Evolutionary conservation across 805 yeast species (phyloP).

Genomic region (Nakazawaea molendinolei): DNA sequence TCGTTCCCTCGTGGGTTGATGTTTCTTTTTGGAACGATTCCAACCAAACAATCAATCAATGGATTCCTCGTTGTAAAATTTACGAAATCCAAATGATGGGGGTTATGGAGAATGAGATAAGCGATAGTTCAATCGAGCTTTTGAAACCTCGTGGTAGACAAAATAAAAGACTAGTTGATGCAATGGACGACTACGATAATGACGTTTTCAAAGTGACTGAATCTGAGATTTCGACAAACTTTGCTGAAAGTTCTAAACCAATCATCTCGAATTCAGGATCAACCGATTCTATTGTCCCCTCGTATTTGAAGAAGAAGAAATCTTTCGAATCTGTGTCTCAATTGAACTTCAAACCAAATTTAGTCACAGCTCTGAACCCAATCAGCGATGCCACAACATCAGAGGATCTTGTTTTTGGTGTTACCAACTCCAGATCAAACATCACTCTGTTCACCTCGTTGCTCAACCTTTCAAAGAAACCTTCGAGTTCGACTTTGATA

Average conservation of each 20-base stretch:
- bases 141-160: constrained; percentile 29
- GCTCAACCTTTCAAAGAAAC: constrained; percentile 24
- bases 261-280: neutral
- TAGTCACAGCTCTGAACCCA: too few relatives aligned
- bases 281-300: neutral
- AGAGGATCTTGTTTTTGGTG: constrained; percentile 23
- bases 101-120: constrained; percentile 83
- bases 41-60: constrained; percentile 41
- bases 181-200: constrained; percentile 65
- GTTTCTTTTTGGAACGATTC: constrained; percentile 81
- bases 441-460: constrained; percentile 33
- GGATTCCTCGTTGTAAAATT: constrained; percentile 94
- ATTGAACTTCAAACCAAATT: too few relatives aligned
- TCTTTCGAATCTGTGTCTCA: constrained; percentile 1
- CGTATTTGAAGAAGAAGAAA: constrained; percentile 1
- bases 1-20: constrained; percentile 94
- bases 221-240: neutral
- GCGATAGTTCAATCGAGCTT: constrained; percentile 59
- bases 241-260: neutral
- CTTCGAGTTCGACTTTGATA: constrained; percentile 1
- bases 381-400: constrained; percentile 25
- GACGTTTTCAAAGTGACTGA: constrained; percentile 34
- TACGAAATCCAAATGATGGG: constrained; percentile 99
- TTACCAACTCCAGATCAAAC: constrained; percentile 28
- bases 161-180: constrained; percentile 40